A percentile compares a stretch with the other conserved stretches of the same genome.
These are phyloP conservation scores for Hortaea sp. DNA, from an alignment of 2,329 filamentous ascomycete genomes.

Conservation along the genomic window DNA sequence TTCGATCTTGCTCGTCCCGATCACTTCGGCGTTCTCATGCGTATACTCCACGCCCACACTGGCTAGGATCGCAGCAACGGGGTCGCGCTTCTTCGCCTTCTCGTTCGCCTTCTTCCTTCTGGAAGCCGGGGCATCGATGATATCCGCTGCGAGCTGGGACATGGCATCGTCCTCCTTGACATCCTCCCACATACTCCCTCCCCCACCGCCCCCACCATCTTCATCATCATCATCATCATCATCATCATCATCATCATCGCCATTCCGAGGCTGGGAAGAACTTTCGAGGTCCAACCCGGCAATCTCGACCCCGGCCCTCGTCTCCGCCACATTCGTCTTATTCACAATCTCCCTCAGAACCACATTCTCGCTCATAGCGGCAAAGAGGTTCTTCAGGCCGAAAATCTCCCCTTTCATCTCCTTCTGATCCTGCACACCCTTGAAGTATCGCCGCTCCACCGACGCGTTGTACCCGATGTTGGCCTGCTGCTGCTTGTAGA, in stretches of 20 bases:
- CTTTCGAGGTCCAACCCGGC: conserved; percentile 68
- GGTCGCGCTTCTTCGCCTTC: conserved; percentile 50
- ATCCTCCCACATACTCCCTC: conserved; percentile 27
- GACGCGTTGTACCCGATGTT: conserved; percentile 95
- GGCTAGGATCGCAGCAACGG: conserved; percentile 79
- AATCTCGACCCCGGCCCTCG: conserved; percentile 71
- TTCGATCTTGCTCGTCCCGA: conserved; percentile 88
- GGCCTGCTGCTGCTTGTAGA: conserved; percentile 98
- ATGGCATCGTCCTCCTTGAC: conserved; percentile 54
- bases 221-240: conserved; percentile 30
- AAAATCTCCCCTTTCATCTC: conserved; percentile 89
- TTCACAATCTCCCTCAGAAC: conserved; percentile 92
- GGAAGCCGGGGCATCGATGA: conserved; percentile 30
- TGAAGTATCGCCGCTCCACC: conserved; percentile 87
- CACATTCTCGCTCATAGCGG: conserved; percentile 67
- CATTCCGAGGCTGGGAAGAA: conserved; percentile 34
- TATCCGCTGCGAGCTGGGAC: conserved; percentile 59
- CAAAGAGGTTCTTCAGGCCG: conserved; percentile 76
- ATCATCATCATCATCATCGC: background rate
- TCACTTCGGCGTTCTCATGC: conserved; percentile 90
- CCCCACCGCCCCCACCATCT: conserved; percentile 2
- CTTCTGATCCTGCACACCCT: conserved; percentile 76
- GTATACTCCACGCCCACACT: conserved; percentile 88
- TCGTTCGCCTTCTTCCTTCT: conserved; percentile 26
- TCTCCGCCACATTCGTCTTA: conserved; percentile 94